Base-by-base conservation (phyloP, 2,329 filamentous ascomycete species). In the Talaromyces sp. region DNA sequence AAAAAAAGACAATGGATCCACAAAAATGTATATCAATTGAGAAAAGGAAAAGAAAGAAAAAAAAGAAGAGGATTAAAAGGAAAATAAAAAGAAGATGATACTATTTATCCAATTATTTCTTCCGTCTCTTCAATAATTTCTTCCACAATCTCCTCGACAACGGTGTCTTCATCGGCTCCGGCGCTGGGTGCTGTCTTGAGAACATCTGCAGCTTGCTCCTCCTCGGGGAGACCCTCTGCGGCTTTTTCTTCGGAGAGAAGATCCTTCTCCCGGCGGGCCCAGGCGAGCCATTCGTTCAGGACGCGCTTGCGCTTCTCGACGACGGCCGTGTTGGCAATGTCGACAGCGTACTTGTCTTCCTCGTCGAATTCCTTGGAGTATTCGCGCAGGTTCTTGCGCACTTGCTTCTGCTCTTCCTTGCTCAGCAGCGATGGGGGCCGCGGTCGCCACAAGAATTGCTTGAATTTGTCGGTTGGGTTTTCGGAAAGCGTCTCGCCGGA, bases 381-480 rank as follows among this genome's bases (percentile, higher is more conserved):
- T 79, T 98, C 95, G 69, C 94, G 91, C 60, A 99, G 88, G 80
- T 97, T 99, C 87, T 96, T 97, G 82, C 96, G 94, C 72, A 98
- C 91, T 72, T 90, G 86, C 84, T 97, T 96, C 82, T 98, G 95
- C 83, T 99, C 94, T 66, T 98, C 94, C 81, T 96, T 96, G 77
- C 86, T 88, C 62, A 99, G 89, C 65, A 99, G 87, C n/a, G 91
- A 95, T 7, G 91, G 76, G 23, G 95, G 95, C 51, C 95, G 90
- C 23, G 95, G 95, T 52, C 95, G 90, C 95, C 95, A 99, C 65
- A 91, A 79, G 80, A 93, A 91, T 78, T 99, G 95, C 86, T 97
- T 97, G 86, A 99, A 98, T 79, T 96, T 96, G 68, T 99, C 95
- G 63, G 96, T 85, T 57, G 88, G 89, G 78, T 97, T 91, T 79